Evolutionary conservation across 768 basidiomycete genomes (phyloP).

Genomic region (Mycena venus): DNA sequence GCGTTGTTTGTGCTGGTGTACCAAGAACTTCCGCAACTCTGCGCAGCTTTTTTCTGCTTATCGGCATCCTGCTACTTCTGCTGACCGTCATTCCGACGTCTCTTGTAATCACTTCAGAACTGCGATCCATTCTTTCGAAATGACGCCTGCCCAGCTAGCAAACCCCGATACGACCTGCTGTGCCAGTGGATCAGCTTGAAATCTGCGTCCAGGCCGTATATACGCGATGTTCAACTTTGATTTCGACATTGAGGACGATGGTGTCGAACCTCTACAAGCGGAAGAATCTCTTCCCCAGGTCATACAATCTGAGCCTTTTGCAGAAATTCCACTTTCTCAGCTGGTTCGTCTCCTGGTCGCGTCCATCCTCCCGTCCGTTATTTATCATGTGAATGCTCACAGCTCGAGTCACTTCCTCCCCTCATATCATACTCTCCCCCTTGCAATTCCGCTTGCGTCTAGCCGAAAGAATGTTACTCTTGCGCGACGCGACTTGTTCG

Average conservation of each 20-base stretch:
- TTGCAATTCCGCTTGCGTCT: slow-evolving; percentile 63
- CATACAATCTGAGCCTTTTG: slow-evolving; percentile 19
- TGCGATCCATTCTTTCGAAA: not conserved
- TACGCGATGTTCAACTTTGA: slow-evolving; percentile 32
- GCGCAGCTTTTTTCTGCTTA: not conserved
- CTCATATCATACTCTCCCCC: slow-evolving; percentile 86
- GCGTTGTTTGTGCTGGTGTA: not conserved
- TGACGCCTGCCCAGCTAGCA: too few relatives aligned
- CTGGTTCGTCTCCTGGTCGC: slow-evolving; percentile 49
- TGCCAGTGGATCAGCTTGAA: too few relatives aligned
- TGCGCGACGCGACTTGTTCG: slow-evolving; percentile 89
- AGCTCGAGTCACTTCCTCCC: slow-evolving; percentile 80
- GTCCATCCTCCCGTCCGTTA: slow-evolving; percentile 18
- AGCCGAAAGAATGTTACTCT: slow-evolving; percentile 55
- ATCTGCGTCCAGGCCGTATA: too few relatives aligned
- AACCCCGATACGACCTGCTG: too few relatives aligned
- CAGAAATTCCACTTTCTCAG: slow-evolving; percentile 23
- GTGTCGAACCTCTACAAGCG: not conserved
- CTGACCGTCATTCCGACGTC: not conserved
- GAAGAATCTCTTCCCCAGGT: not conserved
- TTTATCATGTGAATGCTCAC: slow-evolving; percentile 35
- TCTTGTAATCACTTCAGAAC: not conserved
- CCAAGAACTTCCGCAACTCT: not conserved
- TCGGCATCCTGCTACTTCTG: not conserved
- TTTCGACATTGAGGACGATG: slow-evolving; percentile 26